Percentiles rank a stretch among this genome's conserved stretches.
Evolutionary conservation across 805 yeast genomes (phyloP).

Genomic region (Brettanomyces nanus): DNA sequence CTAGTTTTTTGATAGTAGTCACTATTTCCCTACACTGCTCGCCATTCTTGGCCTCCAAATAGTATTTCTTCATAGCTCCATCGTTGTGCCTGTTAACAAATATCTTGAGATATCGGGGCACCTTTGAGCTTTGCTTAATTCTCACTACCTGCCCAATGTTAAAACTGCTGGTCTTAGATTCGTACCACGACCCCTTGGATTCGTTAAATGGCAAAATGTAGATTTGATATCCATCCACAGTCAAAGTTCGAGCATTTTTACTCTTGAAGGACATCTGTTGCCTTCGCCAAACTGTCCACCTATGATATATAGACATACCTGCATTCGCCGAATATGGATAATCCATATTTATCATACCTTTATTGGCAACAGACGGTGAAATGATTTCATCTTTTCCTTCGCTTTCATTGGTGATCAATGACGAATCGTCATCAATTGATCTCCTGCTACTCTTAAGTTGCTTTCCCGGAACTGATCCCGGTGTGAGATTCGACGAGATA

Average conservation of each 20-base stretch:
- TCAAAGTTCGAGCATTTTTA: conserved; percentile 73
- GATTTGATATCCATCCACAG: conserved; percentile 90
- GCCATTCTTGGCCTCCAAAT: conserved; percentile 64
- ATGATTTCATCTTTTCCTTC: background rate
- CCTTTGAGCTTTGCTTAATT: conserved; percentile 68
- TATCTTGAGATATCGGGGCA: conserved; percentile 74
- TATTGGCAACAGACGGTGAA: background rate
- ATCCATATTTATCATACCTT: background rate
- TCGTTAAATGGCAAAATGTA: conserved; percentile 84
- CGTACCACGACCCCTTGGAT: conserved; percentile 52
- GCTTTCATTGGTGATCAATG: conserved; percentile 2
- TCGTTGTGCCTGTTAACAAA: conserved; percentile 51
- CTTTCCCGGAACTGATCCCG: conserved; percentile 2
- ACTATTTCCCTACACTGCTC: conserved; percentile 69
- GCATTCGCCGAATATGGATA: background rate
- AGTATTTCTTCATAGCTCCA: conserved; percentile 72
- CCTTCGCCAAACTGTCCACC: conserved; percentile 83
- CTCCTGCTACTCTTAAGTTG: background rate
- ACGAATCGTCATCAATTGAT: background rate
- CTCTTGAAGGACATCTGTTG: conserved; percentile 78
- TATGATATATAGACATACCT: conserved; percentile 49
- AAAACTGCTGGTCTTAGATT: conserved; percentile 73
- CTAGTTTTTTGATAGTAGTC: conserved; percentile 54
- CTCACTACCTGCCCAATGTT: conserved; percentile 71
- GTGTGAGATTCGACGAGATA: conserved; percentile 15